Percentiles rank a stretch among this genome's conserved stretches.
Evolutionary conservation across 2,329 filamentous ascomycete species (phyloP).

Genomic region (Phaeophleospora eucalypticola): DNA sequence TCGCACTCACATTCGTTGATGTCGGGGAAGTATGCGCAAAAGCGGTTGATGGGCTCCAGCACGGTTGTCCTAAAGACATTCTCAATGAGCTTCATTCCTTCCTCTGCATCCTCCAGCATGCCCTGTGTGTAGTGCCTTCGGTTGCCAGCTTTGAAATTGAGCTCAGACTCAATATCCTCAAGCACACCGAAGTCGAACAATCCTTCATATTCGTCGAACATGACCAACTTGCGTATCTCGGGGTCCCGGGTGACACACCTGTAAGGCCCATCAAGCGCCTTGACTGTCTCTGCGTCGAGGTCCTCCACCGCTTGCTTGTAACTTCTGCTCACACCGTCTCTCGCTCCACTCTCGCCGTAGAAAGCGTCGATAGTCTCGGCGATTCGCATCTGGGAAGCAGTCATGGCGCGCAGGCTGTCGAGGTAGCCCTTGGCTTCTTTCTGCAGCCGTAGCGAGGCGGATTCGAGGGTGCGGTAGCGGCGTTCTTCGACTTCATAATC

Average conservation of each 20-base stretch:
- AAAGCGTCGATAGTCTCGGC: conserved; percentile 99
- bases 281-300: conserved; percentile 95
- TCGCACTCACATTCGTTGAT: conserved; percentile 80
- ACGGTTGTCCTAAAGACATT: conserved; percentile 67
- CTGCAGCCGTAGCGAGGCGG: conserved; percentile 83
- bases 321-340: conserved; percentile 89
- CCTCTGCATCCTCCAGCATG: conserved; percentile 9
- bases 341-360: conserved; percentile 92
- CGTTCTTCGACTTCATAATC: conserved; percentile 94
- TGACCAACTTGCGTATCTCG: conserved; percentile 6
- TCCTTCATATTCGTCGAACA: conserved; percentile 20
- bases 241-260: conserved; percentile 48
- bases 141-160: conserved; percentile 25
- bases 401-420: conserved; percentile 97
- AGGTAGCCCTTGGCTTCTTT: conserved; percentile 98
- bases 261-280: conserved; percentile 94
- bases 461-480: conserved; percentile 96
- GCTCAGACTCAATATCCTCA: conserved; percentile 26
- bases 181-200: conserved; percentile 15
- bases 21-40: conserved; percentile 97
- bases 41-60: conserved; percentile 88
- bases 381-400: conserved; percentile 97
- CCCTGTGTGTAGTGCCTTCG: conserved; percentile 20
- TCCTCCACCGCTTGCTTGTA: conserved; percentile 99
- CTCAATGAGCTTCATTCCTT: conserved; percentile 30